phyloP scores from a whole-genome alignment of 257 asterid species.

The Solanum infundibuliforme region DNA sequence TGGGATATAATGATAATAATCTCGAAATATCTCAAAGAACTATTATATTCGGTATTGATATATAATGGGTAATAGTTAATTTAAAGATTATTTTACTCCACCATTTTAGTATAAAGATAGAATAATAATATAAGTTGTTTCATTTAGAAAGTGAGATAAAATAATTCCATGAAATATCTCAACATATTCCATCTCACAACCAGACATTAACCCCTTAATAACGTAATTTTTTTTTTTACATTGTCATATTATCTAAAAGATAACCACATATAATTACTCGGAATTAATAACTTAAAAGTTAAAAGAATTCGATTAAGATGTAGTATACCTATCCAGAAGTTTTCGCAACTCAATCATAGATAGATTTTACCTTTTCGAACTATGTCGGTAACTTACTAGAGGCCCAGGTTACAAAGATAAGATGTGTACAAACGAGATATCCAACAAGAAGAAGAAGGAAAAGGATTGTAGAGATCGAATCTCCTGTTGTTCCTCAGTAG shows the following conservation, averaged over 20 bases:
- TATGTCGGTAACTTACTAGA: too few species aligned
- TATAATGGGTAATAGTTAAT: neutral
- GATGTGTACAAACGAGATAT: too few species aligned
- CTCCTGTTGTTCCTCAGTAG: neutral
- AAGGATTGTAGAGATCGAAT: neutral
- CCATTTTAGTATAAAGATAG: neutral
- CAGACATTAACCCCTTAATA: neutral
- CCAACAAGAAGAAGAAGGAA: too few species aligned
- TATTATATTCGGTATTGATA: neutral
- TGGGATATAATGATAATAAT: neutral
- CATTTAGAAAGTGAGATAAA: neutral
- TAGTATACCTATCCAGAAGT: neutral
- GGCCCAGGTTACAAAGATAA: neutral
- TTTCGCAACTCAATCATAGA: neutral
- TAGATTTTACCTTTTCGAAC: neutral
- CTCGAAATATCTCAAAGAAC: neutral
- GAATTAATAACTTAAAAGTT: neutral
- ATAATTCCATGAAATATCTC: neutral
- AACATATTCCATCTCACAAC: neutral
- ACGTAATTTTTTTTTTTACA: neutral
- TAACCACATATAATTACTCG: neutral
- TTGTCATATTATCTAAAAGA: neutral
- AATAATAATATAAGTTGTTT: neutral
- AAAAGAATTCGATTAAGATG: neutral
- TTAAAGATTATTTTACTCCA: neutral